Evolutionary conservation across 2,329 filamentous ascomycete species (phyloP).

Genomic region (Neofusicoccum cordaticola): DNA sequence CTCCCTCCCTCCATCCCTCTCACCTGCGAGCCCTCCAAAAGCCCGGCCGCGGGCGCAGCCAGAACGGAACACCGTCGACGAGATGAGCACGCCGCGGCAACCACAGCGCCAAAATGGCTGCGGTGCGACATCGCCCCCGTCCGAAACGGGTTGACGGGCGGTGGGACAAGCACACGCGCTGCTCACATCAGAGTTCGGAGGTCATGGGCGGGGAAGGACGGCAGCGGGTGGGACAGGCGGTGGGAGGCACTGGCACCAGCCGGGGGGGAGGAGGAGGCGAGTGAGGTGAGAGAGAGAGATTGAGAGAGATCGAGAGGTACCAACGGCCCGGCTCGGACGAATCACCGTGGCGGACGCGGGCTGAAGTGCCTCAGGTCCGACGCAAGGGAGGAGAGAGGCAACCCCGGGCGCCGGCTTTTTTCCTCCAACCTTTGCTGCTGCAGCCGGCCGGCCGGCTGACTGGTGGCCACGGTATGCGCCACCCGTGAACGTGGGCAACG

Average conservation of each 20-base stretch:
- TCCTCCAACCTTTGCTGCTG: neutral
- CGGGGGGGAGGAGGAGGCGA: neutral
- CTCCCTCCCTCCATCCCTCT: no score
- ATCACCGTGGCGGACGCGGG: no score
- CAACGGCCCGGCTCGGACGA: no score
- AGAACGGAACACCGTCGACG: no score
- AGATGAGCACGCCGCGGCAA: no score
- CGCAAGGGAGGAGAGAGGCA: no score
- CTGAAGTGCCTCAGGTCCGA: no score
- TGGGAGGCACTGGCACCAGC: neutral
- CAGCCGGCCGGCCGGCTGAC: neutral
- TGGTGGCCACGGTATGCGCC: neutral
- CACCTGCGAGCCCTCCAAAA: no score
- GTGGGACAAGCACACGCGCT: neutral
- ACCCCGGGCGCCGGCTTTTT: neutral
- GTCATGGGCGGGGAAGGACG: neutral
- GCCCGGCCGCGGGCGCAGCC: no score
- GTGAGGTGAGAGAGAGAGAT: neutral
- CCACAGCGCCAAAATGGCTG: neutral
- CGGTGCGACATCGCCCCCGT: neutral
- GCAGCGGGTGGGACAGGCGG: neutral
- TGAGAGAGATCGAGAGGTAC: neutral
- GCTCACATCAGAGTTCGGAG: conserved; percentile 1
- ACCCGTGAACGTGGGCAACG: no score
- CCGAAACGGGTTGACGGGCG: conserved; percentile 1